Base-by-base conservation (phyloP, 2,329 filamentous ascomycete species). In the Hypomyces perniciosus region DNA sequence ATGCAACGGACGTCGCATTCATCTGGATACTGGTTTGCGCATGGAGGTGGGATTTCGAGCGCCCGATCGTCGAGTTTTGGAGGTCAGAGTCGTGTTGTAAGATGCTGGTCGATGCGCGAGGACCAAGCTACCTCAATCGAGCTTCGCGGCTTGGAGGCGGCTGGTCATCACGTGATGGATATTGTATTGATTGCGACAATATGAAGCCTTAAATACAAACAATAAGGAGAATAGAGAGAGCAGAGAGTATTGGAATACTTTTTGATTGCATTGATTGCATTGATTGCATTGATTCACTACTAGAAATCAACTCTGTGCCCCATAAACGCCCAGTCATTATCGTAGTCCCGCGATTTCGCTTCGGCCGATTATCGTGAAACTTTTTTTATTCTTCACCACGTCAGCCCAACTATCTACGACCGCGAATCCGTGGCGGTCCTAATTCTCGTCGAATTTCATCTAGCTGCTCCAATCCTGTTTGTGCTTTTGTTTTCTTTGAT, bases 401-500 rank as follows among this genome's bases (percentile, higher is more conserved):
- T 38, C 31, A 41, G 51, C 44, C 46, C 46, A 39, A 51, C 35
- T 42, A 46, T n/a, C 45, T 52, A 12, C 60, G 58, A 29, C 63
- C 62, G 13, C 63, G 64, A 51, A 95, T 67, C 54, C 83, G 81
- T 30, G 90, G 86, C 28, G 88, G 87, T 0, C 92, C 92, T 51
- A 96, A 69, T 6, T 83, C 88, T 56, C 80, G 79, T 48, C 93
- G 78, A 46, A 99, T 85, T 70, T 97, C 92, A 58, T 97, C 93
- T 54, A 97, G 74, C 73, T 97, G 89, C 68, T 88, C 84, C 57
- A 96, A 77, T 0, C 93, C 93, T 53, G 80, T 88, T 65, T 87
- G 85, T 57, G 86, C 83, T 64, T 86, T 88, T 13, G 85, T 85
- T 70, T 91, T 90, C 72, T 91, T 92, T 20, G 90, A 80, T 8